phyloP scores from a whole-genome alignment of 2,329 filamentous ascomycete species.

The Pseudocercospora cruenta region DNA sequence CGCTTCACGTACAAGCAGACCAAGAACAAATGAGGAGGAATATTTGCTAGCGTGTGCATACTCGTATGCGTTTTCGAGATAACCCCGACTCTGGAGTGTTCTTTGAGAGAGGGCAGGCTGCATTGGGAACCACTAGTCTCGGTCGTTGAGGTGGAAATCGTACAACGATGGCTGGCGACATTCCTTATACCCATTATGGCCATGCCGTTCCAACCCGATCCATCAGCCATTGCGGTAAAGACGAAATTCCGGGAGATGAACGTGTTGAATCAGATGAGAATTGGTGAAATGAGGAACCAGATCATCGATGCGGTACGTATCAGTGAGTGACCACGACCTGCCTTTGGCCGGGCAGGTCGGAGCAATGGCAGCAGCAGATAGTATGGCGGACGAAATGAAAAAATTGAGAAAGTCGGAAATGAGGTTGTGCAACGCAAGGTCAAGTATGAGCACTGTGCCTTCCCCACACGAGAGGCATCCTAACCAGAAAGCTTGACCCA shows the following conservation, averaged over 20 bases:
- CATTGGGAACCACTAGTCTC: background rate
- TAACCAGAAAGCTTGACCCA: background rate
- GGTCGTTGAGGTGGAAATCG: background rate
- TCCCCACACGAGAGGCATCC: background rate
- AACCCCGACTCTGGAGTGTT: no score
- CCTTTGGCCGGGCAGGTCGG: background rate
- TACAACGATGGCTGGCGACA: background rate
- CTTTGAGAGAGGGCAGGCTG: background rate
- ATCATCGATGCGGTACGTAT: background rate
- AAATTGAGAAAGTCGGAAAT: background rate
- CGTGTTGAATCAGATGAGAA: background rate
- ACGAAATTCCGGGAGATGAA: background rate
- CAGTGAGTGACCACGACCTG: background rate
- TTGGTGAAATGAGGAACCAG: background rate
- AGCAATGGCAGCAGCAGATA: background rate
- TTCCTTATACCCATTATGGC: background rate
- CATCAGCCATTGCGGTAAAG: background rate
- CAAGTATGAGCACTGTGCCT: background rate
- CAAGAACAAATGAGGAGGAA: conserved; percentile 63
- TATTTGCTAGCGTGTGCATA: background rate
- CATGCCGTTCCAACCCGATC: background rate
- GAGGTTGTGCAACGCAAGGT: background rate
- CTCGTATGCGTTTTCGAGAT: background rate
- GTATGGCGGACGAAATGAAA: background rate
- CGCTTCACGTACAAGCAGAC: conserved; percentile 69